Evolutionary conservation across 2,329 filamentous ascomycete genomes (phyloP), one percentile per base, ranked within the genome.

Genomic region (Talaromyces sp.): DNA sequence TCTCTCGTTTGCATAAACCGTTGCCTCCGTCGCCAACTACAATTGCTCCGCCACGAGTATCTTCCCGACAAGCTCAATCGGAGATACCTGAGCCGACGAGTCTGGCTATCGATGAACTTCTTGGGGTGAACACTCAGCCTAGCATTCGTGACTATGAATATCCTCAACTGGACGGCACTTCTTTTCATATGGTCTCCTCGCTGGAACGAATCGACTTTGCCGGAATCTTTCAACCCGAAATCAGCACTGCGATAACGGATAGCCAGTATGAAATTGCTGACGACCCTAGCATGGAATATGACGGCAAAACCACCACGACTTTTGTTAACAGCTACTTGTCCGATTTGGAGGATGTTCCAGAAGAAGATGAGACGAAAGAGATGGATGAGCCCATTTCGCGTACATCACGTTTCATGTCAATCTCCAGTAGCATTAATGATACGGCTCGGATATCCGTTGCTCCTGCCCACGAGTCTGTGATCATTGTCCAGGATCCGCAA

Each of bases 271-370:
- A 55, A 6, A 36, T 17, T 28, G 37, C 17, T 2, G 22, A 48
- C 4, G 40, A 55, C 2, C n/a, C 25, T 48, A 52, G 43, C 19
- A 25, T 13, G 3, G 36, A 52, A 19, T 69, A 75, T 46, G 72
- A 68, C 15, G 75, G 69, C 70, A 28, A 64, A 72, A 5, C 28
- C n/a, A 52, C 59, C 5, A 72, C 74, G 15, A 71, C 75, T 6
- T 74, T 75, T 0, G 74, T 77, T 50, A 75, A 71, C 55, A 73
- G 66, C 54, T 69, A 70, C 37, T 66, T 66, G n/a, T 69, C 69
- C 50, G 73, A 76, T 22, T 64, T 79, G 59, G 72, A 75, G 50
- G 73, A 77, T 59, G 76, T 80, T 5, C 76, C 75, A 1, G 77
- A 79, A 62, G 76, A 79, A 60, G 73, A 75, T 46, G 67, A 71